Evolutionary conservation across 2,329 filamentous ascomycete genomes (phyloP).

Genomic region (Penicillium sp.): DNA sequence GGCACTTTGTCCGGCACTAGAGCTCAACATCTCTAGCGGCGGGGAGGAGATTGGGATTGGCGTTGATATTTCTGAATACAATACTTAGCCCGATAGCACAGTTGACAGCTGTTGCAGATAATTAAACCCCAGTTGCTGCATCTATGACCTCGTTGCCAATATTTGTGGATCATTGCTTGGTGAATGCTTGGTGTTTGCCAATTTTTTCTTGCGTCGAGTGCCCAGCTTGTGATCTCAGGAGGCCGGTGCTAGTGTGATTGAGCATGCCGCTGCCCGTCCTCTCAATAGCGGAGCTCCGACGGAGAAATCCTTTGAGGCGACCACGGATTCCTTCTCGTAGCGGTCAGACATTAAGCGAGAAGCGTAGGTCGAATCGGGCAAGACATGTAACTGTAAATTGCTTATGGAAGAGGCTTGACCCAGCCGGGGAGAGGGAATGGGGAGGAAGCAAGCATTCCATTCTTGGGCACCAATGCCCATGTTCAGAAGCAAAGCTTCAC

Average conservation of each 20-base stretch:
- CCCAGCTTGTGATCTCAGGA: slow-evolving; percentile 11
- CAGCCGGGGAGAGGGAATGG: background rate
- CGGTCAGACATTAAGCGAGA: background rate
- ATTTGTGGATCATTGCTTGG: background rate
- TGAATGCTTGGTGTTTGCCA: background rate
- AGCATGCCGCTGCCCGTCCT: background rate
- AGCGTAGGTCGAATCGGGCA: background rate
- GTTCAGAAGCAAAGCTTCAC: too few species aligned
- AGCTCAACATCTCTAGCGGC: slow-evolving; percentile 9
- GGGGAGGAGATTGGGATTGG: background rate
- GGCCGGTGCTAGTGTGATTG: background rate
- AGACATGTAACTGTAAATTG: background rate
- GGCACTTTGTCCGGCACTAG: slow-evolving; percentile 2
- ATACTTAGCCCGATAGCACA: background rate
- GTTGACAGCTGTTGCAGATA: background rate
- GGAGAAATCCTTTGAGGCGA: slow-evolving; percentile 5
- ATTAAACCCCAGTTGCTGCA: background rate
- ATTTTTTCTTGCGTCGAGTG: background rate
- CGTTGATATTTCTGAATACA: slow-evolving; percentile 2
- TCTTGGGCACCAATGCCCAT: too few species aligned
- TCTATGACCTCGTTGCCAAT: background rate
- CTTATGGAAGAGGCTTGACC: background rate
- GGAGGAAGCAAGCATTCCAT: background rate
- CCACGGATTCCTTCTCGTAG: background rate
- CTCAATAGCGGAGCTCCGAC: slow-evolving; percentile 22